phyloP scores from a whole-genome alignment of 2,329 filamentous ascomycete genomes.

The Pseudogymnoascus verrucosus region DNA sequence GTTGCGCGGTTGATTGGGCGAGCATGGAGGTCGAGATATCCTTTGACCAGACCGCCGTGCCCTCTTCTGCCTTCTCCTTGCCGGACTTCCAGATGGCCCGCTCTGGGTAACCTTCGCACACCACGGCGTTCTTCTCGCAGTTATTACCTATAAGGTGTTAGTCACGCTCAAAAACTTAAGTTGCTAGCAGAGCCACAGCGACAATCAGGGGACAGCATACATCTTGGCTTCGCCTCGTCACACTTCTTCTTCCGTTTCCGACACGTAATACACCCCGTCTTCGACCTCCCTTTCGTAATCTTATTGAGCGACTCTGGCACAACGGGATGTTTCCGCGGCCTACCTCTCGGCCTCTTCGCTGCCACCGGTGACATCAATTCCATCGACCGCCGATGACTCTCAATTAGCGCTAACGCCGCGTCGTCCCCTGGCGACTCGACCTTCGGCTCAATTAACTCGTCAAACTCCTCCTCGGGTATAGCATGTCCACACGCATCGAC shows the following conservation, averaged over 20 bases:
- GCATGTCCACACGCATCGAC: background rate
- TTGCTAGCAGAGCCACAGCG: background rate
- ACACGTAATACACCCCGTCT: conserved; percentile 61
- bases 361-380: background rate
- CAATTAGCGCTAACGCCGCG: background rate
- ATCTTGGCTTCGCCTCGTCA: conserved; percentile 59
- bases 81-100: conserved; percentile 84
- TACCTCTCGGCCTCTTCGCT: conserved; percentile 61
- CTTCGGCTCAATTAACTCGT: background rate
- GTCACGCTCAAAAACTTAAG: background rate
- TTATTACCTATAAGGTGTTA: conserved; percentile 55
- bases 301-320: conserved; percentile 52
- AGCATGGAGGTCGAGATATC: conserved; percentile 20
- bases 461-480: conserved; percentile 1
- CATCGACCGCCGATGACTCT: background rate
- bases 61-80: conserved; percentile 63
- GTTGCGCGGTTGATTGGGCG: conserved; percentile 36
- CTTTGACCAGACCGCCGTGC: conserved; percentile 32
- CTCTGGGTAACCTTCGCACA: conserved; percentile 83
- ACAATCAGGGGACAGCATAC: conserved; percentile 38
- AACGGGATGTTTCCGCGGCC: conserved; percentile 74
- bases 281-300: conserved; percentile 66
- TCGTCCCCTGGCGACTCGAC: background rate
- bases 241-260: conserved; percentile 66
- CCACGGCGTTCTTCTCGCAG: conserved; percentile 87